Base-by-base conservation (phyloP, 208 protist genomes). In the Leishmania braziliensis region DNA sequence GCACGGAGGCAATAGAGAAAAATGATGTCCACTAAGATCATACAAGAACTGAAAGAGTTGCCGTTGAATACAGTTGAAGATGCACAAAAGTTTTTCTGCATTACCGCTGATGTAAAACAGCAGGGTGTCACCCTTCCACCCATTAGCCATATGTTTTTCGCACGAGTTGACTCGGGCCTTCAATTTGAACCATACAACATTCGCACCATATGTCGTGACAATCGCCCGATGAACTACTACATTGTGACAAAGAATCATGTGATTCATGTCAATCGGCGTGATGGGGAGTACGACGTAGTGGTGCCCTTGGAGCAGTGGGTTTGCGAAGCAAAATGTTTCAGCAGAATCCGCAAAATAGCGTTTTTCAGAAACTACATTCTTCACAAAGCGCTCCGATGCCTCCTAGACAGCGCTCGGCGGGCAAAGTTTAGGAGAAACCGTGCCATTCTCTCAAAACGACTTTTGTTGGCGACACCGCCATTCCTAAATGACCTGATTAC, bases 101-200 rank as follows among this genome's bases (percentile, higher is more conserved):
- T 81, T n/a, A 39, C 91, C 6, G 87, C 89, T 36, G 84, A 75
- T 65, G 80, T 88, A 50, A 85, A 88, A 36, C 33, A 77, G 12
- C 83, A 82, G 48, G 88, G 90, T 9, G 80, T 86, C 14, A 56
- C 86, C 0, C 70, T 92, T 43, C 86, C 92, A 73, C 88, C 89
- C 1, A 85, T 97, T 26, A 94, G 89, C 71, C 95, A 97, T 77
- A 83, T 98, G 26, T 98, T 96, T 78, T 95, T 93, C 71, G 95
- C 94, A 3, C 88, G 90, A 46, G 87, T 90, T 5, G 88, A 92
- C 73, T 79, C 80, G 1, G 87, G 89, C 6, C 86, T 97, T 6
- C 75, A 85, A 46, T 98, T 93, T 81, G 78, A 94, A 36, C 96
- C 96, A 0, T 98, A 98, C 80, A 84, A 95, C 72, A 89, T 98